These are phyloP conservation scores for Henningerozyma blattae DNA, from an alignment of 805 yeast genomes.

Conservation along the genomic window DNA sequence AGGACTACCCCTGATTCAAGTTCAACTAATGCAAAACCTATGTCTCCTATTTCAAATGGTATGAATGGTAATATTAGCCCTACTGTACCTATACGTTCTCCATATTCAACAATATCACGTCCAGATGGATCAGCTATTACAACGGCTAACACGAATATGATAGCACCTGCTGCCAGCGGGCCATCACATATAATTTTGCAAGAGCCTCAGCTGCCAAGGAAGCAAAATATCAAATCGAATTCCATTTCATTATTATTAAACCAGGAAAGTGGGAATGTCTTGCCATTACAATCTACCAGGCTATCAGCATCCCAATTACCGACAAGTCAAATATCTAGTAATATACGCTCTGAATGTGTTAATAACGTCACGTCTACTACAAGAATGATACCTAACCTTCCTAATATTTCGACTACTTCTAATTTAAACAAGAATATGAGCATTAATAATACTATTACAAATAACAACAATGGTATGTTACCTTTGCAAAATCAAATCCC, in stretches of 20 bases:
- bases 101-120: background rate
- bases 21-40: background rate
- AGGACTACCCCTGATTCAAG: background rate
- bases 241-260: conserved; percentile 9
- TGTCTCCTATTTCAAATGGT: no score
- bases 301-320: background rate
- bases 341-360: background rate
- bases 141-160: background rate
- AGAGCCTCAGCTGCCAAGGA: background rate
- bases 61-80: no score
- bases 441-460: background rate
- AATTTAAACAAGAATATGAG: background rate
- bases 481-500: background rate
- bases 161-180: conserved; percentile 1
- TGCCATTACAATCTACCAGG: background rate
- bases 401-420: no score
- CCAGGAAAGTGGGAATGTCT: background rate
- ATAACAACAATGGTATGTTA: background rate
- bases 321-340: background rate
- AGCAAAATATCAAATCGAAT: background rate
- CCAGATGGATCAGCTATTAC: background rate
- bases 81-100: no score
- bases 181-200: background rate
- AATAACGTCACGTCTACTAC: background rate
- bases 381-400: no score